Evolutionary conservation across 306 rosid species (phyloP), one percentile per base, ranked within the genome.

Genomic region (Begonia masoniana): DNA sequence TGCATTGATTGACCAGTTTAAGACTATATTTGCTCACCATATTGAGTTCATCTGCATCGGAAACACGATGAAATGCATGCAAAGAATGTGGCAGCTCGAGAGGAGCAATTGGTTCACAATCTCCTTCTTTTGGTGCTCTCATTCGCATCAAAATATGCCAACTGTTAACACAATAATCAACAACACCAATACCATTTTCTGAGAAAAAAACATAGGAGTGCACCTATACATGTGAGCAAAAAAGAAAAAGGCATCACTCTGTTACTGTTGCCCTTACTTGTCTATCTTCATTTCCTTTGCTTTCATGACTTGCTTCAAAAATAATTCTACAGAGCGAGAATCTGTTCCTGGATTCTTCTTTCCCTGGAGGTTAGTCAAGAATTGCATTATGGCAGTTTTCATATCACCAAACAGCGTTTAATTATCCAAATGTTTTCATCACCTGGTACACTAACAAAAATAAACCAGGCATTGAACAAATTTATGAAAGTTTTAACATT

Each of bases 71-170:
- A 61, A 86, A 79, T 62, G 96, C 92, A 60, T 91, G 96, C 69
- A 91, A 67, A 60, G 96, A 91, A 68, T 81, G 94, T 15, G 99
- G 99, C 43, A 91, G 78, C 52, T 91, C 99, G 59, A 86, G 92
- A 46, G 99, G 99, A 5, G 99, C 77, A 75, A 91, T 73, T 47
- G 96, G 94, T 41, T 83, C 93, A 41, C 88, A 91, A 10, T 80
- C 15, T 36, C 86, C 92, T 45, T 79, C 78, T 75, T 72, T 81
- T 43, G 99, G 94, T 76, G 70, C 75, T 73, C 48, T 75, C 96
- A 91, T 83, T 69, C 99, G 81, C 99, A 91, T 91, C 57, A 86
- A 72, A 60, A 91, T 70, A 69, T 86, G 99, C 99, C 96, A 86
- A 69, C 99, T 76, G 65, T 66, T 61, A 31, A 52, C 52, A 70